Evolutionary conservation across 345 rosid genomes (phyloP).

Genomic region (Iberis pinnata): DNA sequence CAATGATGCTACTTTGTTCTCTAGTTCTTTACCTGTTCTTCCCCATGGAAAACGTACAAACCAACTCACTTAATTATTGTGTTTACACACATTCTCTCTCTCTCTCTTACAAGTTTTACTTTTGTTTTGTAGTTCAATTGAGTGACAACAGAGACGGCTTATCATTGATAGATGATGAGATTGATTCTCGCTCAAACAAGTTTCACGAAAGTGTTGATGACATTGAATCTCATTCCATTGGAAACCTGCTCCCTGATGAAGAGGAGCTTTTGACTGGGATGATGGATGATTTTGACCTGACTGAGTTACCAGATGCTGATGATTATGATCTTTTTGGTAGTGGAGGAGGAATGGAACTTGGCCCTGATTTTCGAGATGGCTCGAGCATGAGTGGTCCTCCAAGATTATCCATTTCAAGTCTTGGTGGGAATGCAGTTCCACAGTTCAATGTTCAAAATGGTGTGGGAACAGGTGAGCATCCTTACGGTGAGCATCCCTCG

Average conservation of each 20-base stretch:
- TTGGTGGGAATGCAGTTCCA: constrained; percentile 42
- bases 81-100: not conserved
- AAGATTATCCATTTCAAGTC: constrained; percentile 48
- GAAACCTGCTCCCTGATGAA: constrained; percentile 63
- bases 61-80: not conserved
- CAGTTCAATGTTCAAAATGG: constrained; percentile 45
- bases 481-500: constrained; percentile 79
- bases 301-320: constrained; percentile 61
- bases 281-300: constrained; percentile 65
- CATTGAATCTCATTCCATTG: constrained; percentile 38
- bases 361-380: constrained; percentile 42
- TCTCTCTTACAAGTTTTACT: constrained; percentile 17
- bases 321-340: constrained; percentile 70
- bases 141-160: constrained; percentile 33
- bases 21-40: constrained; percentile 77
- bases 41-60: constrained; percentile 59
- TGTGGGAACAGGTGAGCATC: constrained; percentile 70
- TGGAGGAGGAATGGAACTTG: constrained; percentile 86
- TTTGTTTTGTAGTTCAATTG: constrained; percentile 44
- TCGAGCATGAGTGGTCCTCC: constrained; percentile 42
- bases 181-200: constrained; percentile 32
- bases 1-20: constrained; percentile 67
- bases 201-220: constrained; percentile 34
- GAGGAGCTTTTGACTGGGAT: constrained; percentile 68
- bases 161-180: constrained; percentile 35